phyloP scores from a whole-genome alignment of 257 asterid genomes.

The Plantago major region DNA sequence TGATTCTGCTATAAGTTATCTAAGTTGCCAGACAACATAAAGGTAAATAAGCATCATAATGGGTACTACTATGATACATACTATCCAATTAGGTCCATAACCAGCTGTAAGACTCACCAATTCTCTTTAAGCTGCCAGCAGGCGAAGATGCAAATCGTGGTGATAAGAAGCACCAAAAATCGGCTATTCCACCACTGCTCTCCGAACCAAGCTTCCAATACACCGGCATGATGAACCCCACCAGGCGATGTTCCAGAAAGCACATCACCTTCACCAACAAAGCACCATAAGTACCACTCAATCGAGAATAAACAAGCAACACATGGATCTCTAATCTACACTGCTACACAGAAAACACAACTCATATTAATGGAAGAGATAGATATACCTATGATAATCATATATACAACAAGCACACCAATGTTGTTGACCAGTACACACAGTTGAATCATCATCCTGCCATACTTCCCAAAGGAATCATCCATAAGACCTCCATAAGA shows the following conservation, averaged over 20 bases:
- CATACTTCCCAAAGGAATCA: constrained; percentile 79
- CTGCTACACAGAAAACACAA: background rate
- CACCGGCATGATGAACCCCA: constrained; percentile 94
- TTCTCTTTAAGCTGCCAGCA: constrained; percentile 93
- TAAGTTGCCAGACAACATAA: background rate
- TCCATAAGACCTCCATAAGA: constrained; percentile 95
- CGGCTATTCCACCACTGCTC: constrained; percentile 92
- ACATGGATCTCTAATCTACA: constrained; percentile 1
- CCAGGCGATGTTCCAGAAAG: constrained; percentile 86
- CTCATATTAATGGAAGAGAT: constrained; percentile 17
- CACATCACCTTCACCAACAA: constrained; percentile 72
- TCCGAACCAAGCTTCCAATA: constrained; percentile 95
- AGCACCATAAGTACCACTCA: constrained; percentile 4
- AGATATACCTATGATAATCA: constrained; percentile 86
- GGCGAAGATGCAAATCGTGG: constrained; percentile 74
- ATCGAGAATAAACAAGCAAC: background rate
- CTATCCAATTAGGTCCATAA: background rate
- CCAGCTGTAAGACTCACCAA: constrained; percentile 46
- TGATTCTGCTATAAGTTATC: too few species aligned
- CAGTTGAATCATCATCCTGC: constrained; percentile 80
- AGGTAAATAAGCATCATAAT: constrained; percentile 9
- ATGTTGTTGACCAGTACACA: constrained; percentile 77
- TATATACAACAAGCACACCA: constrained; percentile 94
- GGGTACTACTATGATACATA: background rate
- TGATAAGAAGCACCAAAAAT: constrained; percentile 58